phyloP scores from a whole-genome alignment of 2,329 filamentous ascomycete genomes.

The Stachybotrys echinatus region DNA sequence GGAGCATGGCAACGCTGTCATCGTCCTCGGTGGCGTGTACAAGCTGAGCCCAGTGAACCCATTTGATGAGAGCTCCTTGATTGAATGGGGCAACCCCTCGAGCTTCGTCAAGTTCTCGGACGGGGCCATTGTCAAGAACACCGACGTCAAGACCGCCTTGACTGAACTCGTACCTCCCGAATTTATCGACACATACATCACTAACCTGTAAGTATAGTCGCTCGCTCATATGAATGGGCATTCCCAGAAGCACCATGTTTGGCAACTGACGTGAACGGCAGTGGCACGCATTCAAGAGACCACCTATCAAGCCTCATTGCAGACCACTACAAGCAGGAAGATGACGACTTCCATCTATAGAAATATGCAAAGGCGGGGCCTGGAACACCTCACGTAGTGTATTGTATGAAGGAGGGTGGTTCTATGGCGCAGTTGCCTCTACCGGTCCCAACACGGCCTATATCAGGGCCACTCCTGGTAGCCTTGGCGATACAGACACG shows the following conservation, averaged over 20 bases:
- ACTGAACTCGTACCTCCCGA: conserved; percentile 80
- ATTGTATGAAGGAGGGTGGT: too few relatives aligned
- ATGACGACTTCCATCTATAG: conserved; percentile 56
- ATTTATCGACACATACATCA: conserved; percentile 75
- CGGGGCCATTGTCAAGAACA: conserved; percentile 69
- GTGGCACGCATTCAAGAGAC: conserved; percentile 63
- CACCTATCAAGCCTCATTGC: conserved; percentile 69
- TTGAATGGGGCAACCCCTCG: conserved; percentile 81
- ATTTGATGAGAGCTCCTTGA: conserved; percentile 72
- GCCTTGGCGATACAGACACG: too few relatives aligned
- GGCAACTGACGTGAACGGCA: conserved; percentile 18
- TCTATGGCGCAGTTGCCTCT: too few relatives aligned
- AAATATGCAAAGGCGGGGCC: too few relatives aligned
- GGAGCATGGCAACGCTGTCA: conserved; percentile 75
- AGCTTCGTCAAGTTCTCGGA: conserved; percentile 74
- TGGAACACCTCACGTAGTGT: too few relatives aligned
- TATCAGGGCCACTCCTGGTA: too few relatives aligned
- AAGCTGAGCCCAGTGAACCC: conserved; percentile 89
- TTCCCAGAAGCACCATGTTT: too few relatives aligned
- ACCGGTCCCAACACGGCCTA: too few relatives aligned
- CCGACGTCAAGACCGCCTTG: conserved; percentile 72
- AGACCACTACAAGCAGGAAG: conserved; percentile 71
- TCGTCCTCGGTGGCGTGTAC: conserved; percentile 87
- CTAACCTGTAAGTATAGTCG: conserved; percentile 54
- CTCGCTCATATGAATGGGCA: neutral